Base-by-base conservation (phyloP, 805 yeast genomes). In the Myxozyma monticola region DNA sequence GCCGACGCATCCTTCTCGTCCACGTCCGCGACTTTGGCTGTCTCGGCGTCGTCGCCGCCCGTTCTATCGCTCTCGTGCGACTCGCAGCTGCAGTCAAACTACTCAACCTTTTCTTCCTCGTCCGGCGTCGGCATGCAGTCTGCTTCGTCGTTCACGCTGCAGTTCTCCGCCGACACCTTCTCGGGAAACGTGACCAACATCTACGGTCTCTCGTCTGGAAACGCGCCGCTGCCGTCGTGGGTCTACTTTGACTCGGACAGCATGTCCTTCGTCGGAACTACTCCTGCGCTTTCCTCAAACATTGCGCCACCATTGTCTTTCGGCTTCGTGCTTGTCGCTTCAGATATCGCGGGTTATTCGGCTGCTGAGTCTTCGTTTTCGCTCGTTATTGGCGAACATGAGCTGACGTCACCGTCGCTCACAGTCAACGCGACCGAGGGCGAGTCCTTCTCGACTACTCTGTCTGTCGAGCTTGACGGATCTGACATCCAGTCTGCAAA, bases 201-300 rank as follows among this genome's bases (percentile, higher is more conserved):
- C 69, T 85, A 87, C 63, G 96, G 96, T 18, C 77, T 85, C 56
- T 80, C 90, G n/a, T 69, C 75, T 12, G 88, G 87, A 66, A 79
- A 90, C 64, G 78, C 96, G 1, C 91, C 99, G 2, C 74, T 93
- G 48, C 99, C 99, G 33, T 84, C 80, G 63, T 93, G 99, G 98
- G 72, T 88, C 44, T 68, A 70, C 46, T 93, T 91, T 64, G 83
- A 88, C 62, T 60, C 74, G 1, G 62, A 76, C 4, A 71, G 72
- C 47, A 71, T 88, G 57, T 77, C 85, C 18, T 91, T 89, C 68
- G 74, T 80, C 37, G 99, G 99, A 28, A 83, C 84, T 1, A 91
- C 96, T 0, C 99, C 99, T 9, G 74, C 84, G 6, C 87, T 87
- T 28, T 84, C 87, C 59, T 86, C 96, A 1, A 75, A 78, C 15